Base-by-base conservation (phyloP, 106 monocot species). In the Allium cepa region DNA sequence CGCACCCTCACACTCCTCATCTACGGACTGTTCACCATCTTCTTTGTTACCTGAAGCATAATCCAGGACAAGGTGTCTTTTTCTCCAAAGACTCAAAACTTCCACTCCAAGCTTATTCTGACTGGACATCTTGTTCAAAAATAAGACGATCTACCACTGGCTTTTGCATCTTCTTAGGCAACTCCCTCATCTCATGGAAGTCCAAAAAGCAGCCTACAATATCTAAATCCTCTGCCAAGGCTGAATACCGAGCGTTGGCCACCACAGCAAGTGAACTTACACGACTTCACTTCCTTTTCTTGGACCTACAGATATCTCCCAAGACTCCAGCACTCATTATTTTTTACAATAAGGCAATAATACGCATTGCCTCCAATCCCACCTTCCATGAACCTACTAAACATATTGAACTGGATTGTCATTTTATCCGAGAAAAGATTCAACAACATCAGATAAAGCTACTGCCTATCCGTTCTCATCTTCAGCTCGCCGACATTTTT, bases 31-130 rank as follows among this genome's bases (percentile, higher is more conserved):
- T 78, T 26, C 70, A 70, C 69, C 51, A 56, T 2, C 62, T 82
- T 8, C 62, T 77, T 64, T 47, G 52, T 3, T 77, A 77, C 60
- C 45, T 82, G 22, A 13, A 69, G 2, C 70, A 53, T 10, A 80
- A 63, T 60, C 53, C 66, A 26, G 17, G 7, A 46, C 9, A 60
- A 46, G 66, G 58, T 4, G 11, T 80, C 6, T 46, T 28, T 9
- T 71, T 49, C 13, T 45, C 61, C 17, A 11, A 8, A 4, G 48
- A 57, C 10, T 56, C 59, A 9, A 9, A 60, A 11, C 17, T 47
- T 17, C n/a, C 61, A 53, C 10, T 77, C 17, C 11, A 55, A 45
- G 17, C 46, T 62, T 70, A 18, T 26, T 59, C 59, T 58, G 73
- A 66, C 50, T 74, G 16, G 22, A 56, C 57, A 3, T 11, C 57